Evolutionary conservation across 202 grass and related monocot species (phyloP).

Genomic region (Schoenoplectus triqueter): DNA sequence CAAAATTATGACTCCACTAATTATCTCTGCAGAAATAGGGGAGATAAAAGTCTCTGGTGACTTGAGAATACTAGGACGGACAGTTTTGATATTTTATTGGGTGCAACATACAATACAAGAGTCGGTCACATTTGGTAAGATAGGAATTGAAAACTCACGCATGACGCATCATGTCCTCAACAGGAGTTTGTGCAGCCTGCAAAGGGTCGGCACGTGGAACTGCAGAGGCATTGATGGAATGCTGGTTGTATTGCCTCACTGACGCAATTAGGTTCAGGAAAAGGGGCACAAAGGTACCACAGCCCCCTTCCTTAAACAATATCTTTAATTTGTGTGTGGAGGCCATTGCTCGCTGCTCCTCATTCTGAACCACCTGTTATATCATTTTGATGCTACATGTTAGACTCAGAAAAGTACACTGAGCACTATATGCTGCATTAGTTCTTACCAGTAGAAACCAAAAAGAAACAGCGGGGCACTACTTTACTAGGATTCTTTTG

Average conservation of each 20-base stretch:
- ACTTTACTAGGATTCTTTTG: background rate
- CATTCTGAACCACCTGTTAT: conserved; percentile 70
- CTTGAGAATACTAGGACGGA: background rate
- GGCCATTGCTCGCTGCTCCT: conserved; percentile 70
- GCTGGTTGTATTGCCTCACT: conserved; percentile 81
- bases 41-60: background rate
- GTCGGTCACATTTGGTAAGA: background rate
- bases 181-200: conserved; percentile 74
- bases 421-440: background rate
- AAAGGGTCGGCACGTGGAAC: conserved; percentile 62
- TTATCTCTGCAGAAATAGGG: too few relatives aligned
- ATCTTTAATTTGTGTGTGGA: conserved; percentile 94
- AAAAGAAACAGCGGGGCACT: background rate
- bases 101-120: background rate
- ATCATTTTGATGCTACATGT: conserved; percentile 7
- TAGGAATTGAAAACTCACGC: conserved; percentile 57
- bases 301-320: conserved; percentile 96
- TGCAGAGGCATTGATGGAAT: conserved; percentile 50
- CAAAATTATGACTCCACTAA: too few relatives aligned
- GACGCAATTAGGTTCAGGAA: conserved; percentile 79
- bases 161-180: conserved; percentile 86
- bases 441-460: conserved; percentile 16
- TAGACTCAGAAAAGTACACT: background rate
- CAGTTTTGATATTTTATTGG: background rate
- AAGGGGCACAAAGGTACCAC: conserved; percentile 94